phyloP scores from a whole-genome alignment of 2,329 filamentous ascomycete species.

The Xylaria sp. region DNA sequence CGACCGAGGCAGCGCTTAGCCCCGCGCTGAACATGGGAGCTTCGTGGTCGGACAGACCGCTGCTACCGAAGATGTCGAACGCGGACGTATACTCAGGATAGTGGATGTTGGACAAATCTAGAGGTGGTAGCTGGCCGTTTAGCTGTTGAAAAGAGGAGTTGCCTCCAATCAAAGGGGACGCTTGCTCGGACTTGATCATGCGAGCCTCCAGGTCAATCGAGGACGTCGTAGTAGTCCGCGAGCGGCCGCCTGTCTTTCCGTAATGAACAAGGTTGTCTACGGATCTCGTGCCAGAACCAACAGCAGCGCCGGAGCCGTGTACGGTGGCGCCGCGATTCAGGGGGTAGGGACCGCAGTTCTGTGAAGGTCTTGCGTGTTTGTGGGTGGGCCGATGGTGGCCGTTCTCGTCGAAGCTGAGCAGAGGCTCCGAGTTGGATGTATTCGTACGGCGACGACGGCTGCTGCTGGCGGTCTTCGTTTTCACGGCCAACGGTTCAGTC shows the following conservation, averaged over 20 bases:
- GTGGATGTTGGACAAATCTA: constrained; percentile 68
- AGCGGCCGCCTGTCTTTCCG: constrained; percentile 53
- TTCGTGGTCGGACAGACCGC: constrained; percentile 60
- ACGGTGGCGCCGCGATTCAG: constrained; percentile 64
- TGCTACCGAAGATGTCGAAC: constrained; percentile 64
- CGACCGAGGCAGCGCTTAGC: constrained; percentile 65
- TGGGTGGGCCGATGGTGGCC: constrained; percentile 72
- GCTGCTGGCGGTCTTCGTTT: constrained; percentile 54
- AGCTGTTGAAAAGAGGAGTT: constrained; percentile 62
- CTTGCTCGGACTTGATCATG: constrained; percentile 69
- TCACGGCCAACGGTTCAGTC: constrained; percentile 54
- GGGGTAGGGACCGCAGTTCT: constrained; percentile 72
- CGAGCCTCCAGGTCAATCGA: constrained; percentile 60
- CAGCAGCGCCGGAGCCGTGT: constrained; percentile 56
- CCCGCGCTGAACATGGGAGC: constrained; percentile 71
- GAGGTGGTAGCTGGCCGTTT: constrained; percentile 64
- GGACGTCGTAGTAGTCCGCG: constrained; percentile 50
- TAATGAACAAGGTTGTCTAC: constrained; percentile 58
- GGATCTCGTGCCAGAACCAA: constrained; percentile 56
- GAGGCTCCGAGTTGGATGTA: constrained; percentile 70
- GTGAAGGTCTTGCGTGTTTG: constrained; percentile 69
- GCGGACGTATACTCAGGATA: constrained; percentile 62
- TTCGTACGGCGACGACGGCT: constrained; percentile 67
- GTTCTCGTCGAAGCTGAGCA: constrained; percentile 70
- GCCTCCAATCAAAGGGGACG: constrained; percentile 66